Conservation (phyloP, 176 grass and related monocot species). For the Cenchrus purpureus region DNA sequence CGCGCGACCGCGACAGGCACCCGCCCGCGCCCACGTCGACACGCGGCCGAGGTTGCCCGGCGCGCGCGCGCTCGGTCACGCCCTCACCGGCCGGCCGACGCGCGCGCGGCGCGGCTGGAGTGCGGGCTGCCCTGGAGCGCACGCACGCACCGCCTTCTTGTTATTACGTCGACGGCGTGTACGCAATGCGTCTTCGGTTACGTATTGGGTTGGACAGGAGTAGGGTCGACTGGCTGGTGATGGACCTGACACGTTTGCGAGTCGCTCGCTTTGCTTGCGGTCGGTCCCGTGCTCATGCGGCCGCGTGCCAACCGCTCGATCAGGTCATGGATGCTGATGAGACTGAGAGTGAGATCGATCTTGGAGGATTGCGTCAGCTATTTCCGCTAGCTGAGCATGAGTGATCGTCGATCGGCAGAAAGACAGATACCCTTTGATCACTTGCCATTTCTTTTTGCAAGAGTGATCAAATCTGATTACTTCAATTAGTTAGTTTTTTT, state of each 20-base stretch:
- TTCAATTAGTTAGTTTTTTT: too few species aligned
- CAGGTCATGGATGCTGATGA: too few species aligned
- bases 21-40: not conserved
- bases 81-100: not conserved
- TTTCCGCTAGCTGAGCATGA: not conserved
- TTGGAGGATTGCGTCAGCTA: not conserved
- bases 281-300: too few species aligned
- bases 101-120: not conserved
- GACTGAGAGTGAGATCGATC: not conserved
- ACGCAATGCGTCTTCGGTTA: not conserved
- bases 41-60: constrained; percentile 3
- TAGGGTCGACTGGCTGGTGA: not conserved
- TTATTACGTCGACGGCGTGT: not conserved
- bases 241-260: not conserved
- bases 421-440: too few species aligned
- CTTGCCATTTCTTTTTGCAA: too few species aligned
- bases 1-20: constrained; percentile 23
- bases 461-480: too few species aligned
- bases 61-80: not conserved
- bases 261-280: too few species aligned
- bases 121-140: not conserved
- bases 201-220: not conserved
- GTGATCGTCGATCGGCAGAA: not conserved
- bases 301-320: too few species aligned
- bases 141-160: not conserved